Evolutionary conservation across 2,329 filamentous ascomycete genomes (phyloP).

Genomic region (Colletotrichum eremochloae): DNA sequence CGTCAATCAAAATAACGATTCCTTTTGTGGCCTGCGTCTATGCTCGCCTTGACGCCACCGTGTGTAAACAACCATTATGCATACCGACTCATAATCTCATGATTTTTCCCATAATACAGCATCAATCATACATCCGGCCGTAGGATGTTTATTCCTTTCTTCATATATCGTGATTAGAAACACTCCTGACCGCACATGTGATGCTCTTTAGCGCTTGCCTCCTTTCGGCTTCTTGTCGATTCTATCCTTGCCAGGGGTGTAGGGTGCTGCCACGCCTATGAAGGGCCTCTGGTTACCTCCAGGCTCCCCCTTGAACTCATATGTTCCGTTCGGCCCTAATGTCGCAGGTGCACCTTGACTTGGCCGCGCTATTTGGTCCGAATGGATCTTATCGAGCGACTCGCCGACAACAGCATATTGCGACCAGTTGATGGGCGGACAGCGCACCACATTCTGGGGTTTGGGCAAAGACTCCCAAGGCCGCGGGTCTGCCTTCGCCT

Average conservation of each 20-base stretch:
- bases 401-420: constrained; percentile 93
- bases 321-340: constrained; percentile 59
- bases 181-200: neutral
- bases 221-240: constrained; percentile 55
- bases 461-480: constrained; percentile 77
- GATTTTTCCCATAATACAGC: constrained; percentile 10
- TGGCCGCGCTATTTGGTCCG: constrained; percentile 80
- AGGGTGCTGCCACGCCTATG: constrained; percentile 68
- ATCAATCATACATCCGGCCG: constrained; percentile 14
- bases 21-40: neutral
- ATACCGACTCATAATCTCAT: constrained; percentile 33
- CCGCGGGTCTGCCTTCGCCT: constrained; percentile 19
- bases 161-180: neutral
- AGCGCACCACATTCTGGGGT: constrained; percentile 85
- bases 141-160: neutral
- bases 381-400: constrained; percentile 85
- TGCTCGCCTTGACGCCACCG: constrained; percentile 23
- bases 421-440: constrained; percentile 92
- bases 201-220: constrained; percentile 46
- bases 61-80: constrained; percentile 4
- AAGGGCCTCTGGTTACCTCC: constrained; percentile 59
- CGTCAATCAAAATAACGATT: no score
- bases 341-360: constrained; percentile 66
- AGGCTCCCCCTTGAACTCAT: constrained; percentile 61
- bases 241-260: constrained; percentile 66